Base-by-base conservation (phyloP, 164 flowering plant genomes). In the Euptelea pleiosperma region DNA sequence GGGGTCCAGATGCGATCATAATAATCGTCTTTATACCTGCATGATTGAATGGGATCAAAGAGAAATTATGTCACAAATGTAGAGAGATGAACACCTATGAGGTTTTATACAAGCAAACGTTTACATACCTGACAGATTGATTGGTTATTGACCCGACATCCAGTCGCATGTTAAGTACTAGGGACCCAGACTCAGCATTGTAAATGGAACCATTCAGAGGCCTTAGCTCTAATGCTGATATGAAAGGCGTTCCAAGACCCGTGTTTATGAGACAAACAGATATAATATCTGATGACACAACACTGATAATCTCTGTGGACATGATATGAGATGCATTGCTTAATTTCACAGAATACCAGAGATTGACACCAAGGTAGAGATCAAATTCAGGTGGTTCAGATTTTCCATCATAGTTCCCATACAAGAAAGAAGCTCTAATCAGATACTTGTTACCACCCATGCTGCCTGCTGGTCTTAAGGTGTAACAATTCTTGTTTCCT, bases 371-470 rank as follows among this genome's bases (percentile, higher is more conserved):
- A 2, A 80, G 33, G 29, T 76, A 56, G 1, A 82, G 42, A 42
- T 80, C 74, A 43, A 82, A 80, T 18, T 22, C 18, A 1, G 88
- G 83, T 0, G 40, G 0, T 3, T 26, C 24, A 50, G 52, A 46
- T 18, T 14, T 30, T 0, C 30, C 52, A 33, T 80, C 85, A 26
- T 78, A 78, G 53, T 83, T 73, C 31, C 83, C 88, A 57, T 82
- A 78, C 77, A 73, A 43, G 57, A 82, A 80, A 0, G 25, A 51
- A 5, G 83, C 79, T 55, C 87, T 69, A n/a, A 82, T 62, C 57
- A 82, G 43, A 48, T 68, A 78, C 18, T 55, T 69, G 4, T 18
- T 42, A 1, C 68, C 56, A 14, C 22, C n/a, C n/a, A n/a, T n/a
- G n/a, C n/a, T 55, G 26, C 47, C 59, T 0, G 24, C 29, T 3